Conservation (phyloP, 345 rosid species). For the Pseudoturritis turrita region DNA sequence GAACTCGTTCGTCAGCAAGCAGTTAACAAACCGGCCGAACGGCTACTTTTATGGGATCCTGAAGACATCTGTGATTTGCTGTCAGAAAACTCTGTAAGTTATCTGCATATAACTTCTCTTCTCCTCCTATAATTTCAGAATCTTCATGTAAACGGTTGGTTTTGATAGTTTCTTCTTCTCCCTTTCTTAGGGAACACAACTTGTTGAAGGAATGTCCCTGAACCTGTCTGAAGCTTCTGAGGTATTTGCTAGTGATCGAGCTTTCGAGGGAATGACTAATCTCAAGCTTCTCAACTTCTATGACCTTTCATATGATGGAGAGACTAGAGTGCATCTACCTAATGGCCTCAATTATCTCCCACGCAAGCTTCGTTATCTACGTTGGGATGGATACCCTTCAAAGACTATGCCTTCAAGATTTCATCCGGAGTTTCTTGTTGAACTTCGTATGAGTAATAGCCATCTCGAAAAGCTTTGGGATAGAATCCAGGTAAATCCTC, state of each 20-base stretch:
- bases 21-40: conserved; percentile 9
- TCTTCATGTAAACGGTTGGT: conserved; percentile 1
- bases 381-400: conserved; percentile 32
- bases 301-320: conserved; percentile 25
- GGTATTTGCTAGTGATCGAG: neutral
- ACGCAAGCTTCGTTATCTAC: conserved; percentile 25
- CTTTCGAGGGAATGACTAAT: conserved; percentile 21
- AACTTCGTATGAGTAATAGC: conserved; percentile 26
- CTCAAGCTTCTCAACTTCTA: conserved; percentile 30
- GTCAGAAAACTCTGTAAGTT: conserved; percentile 16
- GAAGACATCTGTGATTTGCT: conserved; percentile 26
- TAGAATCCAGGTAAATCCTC: conserved; percentile 14
- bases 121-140: neutral
- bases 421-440: conserved; percentile 24
- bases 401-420: conserved; percentile 32
- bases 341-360: conserved; percentile 22
- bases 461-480: conserved; percentile 30
- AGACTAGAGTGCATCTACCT: conserved; percentile 15
- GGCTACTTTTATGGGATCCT: conserved; percentile 25
- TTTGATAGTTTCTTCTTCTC: neutral
- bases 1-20: conserved; percentile 30
- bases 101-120: neutral
- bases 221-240: conserved; percentile 6
- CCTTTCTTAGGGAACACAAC: conserved; percentile 26
- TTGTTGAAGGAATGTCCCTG: conserved; percentile 25